Percentiles rank a stretch among this genome's conserved stretches.
phyloP scores from a whole-genome alignment of 352 stramenopile species.

The Phytophthora capsici region DNA sequence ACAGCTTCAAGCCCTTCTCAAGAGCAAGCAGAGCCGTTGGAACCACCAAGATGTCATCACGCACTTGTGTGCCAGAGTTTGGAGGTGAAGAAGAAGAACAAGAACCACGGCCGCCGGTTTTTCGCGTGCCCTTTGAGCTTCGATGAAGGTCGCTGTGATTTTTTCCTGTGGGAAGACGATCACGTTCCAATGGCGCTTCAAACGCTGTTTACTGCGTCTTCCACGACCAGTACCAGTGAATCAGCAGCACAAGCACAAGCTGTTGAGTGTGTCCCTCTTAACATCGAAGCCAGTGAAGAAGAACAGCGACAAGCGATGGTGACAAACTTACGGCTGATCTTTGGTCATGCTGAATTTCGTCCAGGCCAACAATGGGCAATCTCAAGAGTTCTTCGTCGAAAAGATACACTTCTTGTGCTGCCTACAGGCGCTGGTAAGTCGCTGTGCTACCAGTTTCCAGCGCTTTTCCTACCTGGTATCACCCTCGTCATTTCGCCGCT shows the following conservation, averaged over 20 bases:
- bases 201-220: constrained; percentile 48
- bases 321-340: constrained; percentile 84
- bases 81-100: constrained; percentile 88
- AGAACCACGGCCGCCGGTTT: constrained; percentile 77
- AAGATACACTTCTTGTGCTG: constrained; percentile 92
- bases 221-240: constrained; percentile 6
- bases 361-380: constrained; percentile 86
- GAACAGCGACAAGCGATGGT: constrained; percentile 58
- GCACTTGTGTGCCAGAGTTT: constrained; percentile 61
- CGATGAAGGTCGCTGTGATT: constrained; percentile 85
- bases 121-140: constrained; percentile 74
- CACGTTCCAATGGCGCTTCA: constrained; percentile 68
- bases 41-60: constrained; percentile 71
- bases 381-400: constrained; percentile 62
- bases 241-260: constrained; percentile 30
- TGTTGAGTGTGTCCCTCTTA: constrained; percentile 57
- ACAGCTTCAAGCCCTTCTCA: not conserved
- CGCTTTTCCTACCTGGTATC: constrained; percentile 83
- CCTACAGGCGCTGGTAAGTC: constrained; percentile 98
- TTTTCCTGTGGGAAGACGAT: constrained; percentile 87
- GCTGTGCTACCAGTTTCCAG: constrained; percentile 97
- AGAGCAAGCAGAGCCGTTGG: constrained; percentile 21
- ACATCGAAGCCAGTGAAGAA: constrained; percentile 52
- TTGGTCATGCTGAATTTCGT: constrained; percentile 86
- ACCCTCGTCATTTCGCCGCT: constrained; percentile 94